Percentiles rank a stretch among this genome's conserved stretches.
These are phyloP conservation scores for Caryocar brasiliense DNA, from an alignment of 441 rosid species.

Conservation along the genomic window DNA sequence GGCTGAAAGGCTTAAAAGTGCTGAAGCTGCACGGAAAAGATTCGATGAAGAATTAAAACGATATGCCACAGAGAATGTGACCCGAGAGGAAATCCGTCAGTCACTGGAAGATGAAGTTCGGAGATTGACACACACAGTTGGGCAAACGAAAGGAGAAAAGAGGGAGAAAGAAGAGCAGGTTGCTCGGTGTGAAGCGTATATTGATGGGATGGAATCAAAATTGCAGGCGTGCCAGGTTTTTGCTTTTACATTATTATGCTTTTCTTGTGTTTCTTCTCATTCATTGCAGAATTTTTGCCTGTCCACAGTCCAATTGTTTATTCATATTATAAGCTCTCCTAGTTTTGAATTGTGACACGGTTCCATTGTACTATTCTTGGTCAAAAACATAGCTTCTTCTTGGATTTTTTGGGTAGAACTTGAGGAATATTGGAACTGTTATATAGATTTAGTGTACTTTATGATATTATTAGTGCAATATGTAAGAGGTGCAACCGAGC, in stretches of 20 bases:
- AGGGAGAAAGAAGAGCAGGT: slow-evolving; percentile 89
- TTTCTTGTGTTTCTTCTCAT: not conserved
- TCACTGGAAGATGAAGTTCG: slow-evolving; percentile 87
- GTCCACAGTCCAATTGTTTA: not conserved
- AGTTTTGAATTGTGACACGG: too few species aligned
- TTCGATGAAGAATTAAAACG: slow-evolving; percentile 89
- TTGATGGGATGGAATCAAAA: slow-evolving; percentile 91
- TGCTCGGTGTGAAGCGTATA: slow-evolving; percentile 88
- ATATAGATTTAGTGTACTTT: too few species aligned
- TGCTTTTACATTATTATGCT: not conserved
- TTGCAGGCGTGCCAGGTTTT: slow-evolving; percentile 89
- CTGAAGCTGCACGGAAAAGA: slow-evolving; percentile 84
- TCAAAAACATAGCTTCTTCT: too few species aligned
- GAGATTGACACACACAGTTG: slow-evolving; percentile 69
- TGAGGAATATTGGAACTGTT: not conserved
- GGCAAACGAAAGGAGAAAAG: slow-evolving; percentile 92
- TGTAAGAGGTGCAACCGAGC: too few species aligned
- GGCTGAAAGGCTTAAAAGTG: slow-evolving; percentile 75
- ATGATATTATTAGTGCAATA: too few species aligned
- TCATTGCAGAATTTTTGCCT: not conserved
- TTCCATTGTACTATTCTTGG: too few species aligned
- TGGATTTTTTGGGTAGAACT: too few species aligned
- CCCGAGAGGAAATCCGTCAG: slow-evolving; percentile 79
- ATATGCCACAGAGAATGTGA: slow-evolving; percentile 70
- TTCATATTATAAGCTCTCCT: too few species aligned